Conservation (phyloP, 768 basidiomycete species). For the Plicaturopsis crispa region DNA sequence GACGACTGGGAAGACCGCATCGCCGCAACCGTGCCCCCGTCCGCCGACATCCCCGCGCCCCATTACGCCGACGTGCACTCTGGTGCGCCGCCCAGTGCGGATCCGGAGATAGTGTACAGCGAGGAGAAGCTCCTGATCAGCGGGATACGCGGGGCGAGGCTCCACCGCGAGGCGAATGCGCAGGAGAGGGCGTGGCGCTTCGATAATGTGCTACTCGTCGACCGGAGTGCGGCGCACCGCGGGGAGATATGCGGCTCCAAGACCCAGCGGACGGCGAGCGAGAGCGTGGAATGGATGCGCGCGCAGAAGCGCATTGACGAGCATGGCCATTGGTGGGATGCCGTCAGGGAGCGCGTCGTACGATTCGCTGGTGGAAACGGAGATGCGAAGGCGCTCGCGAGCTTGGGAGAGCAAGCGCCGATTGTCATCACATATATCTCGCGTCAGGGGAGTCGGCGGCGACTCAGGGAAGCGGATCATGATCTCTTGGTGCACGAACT, state of each 20-base stretch:
- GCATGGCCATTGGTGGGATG: conserved; percentile 62
- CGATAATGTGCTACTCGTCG: conserved; percentile 59
- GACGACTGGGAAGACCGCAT: conserved; percentile 69
- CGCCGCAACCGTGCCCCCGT: conserved; percentile 23
- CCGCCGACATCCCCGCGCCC: conserved; percentile 12
- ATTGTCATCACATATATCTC: conserved; percentile 70
- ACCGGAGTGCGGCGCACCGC: conserved; percentile 72
- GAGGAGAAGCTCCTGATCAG: too few relatives aligned
- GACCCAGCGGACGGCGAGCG: conserved; percentile 67
- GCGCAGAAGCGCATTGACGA: conserved; percentile 7
- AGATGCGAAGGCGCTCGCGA: conserved; percentile 24
- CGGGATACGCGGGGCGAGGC: too few relatives aligned
- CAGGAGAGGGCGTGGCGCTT: conserved; percentile 74
- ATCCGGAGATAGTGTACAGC: too few relatives aligned
- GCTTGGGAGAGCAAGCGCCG: conserved; percentile 34
- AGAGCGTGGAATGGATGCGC: conserved; percentile 52
- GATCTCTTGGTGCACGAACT: conserved; percentile 43
- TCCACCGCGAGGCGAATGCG: too few relatives aligned
- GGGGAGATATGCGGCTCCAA: conserved; percentile 53
- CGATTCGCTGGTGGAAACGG: conserved; percentile 51
- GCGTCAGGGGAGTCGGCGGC: conserved; percentile 50
- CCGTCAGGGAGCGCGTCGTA: conserved; percentile 58
- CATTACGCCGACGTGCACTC: conserved; percentile 7
- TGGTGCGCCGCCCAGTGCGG: too few relatives aligned
- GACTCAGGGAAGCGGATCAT: conserved; percentile 50